Conservation (phyloP, 2,329 filamentous ascomycete species). For the Fusarium temperatum region DNA sequence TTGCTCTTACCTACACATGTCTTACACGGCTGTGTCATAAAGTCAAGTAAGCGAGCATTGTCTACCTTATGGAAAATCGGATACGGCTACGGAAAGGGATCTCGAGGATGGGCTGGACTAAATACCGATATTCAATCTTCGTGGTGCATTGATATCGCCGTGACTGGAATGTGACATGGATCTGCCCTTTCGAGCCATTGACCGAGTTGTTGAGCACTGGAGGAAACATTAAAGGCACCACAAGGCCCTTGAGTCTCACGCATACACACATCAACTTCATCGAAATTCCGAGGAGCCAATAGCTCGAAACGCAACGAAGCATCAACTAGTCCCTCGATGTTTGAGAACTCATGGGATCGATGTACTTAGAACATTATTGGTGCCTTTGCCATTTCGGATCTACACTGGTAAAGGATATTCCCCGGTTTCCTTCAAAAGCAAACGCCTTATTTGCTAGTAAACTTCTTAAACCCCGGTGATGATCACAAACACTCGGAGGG, state of each 20-base stretch:
- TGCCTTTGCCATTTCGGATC: not conserved
- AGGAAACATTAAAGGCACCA: not conserved
- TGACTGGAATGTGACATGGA: not conserved
- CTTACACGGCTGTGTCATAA: constrained; percentile 1
- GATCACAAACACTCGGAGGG: constrained; percentile 16
- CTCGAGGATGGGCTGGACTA: not conserved
- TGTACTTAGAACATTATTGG: not conserved
- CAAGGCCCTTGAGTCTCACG: not conserved
- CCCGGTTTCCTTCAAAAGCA: not conserved
- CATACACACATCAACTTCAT: constrained; percentile 1
- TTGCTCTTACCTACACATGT: not conserved
- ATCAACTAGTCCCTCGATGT: not conserved
- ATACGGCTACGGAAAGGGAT: not conserved
- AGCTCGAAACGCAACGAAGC: not conserved
- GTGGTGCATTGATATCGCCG: not conserved
- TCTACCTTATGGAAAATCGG: not conserved
- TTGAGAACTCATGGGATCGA: constrained; percentile 1
- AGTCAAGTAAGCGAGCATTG: not conserved
- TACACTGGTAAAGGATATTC: not conserved
- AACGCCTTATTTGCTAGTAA: constrained; percentile 7
- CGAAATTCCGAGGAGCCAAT: not conserved
- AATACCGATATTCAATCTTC: not conserved
- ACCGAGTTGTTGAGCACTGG: not conserved
- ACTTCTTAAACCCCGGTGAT: not conserved
- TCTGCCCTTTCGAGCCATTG: not conserved